Evolutionary conservation across 1,284 basidiomycete species (phyloP), one percentile per base, ranked within the genome.

Genomic region (Pseudozyma hubeiensis): DNA sequence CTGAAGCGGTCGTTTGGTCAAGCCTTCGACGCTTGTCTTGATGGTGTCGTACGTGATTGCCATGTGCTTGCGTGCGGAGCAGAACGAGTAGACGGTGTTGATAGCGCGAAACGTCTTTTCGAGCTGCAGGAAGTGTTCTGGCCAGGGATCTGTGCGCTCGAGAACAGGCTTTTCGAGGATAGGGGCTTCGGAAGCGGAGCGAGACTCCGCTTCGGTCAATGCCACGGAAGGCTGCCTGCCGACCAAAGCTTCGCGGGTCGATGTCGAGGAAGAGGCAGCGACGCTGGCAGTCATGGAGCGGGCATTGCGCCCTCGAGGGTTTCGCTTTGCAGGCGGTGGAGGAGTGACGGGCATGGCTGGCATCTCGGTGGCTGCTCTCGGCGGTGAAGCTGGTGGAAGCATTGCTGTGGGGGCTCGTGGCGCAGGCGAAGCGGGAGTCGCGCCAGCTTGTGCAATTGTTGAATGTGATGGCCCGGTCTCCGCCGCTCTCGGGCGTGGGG

Each of bases 41-140:
- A 95, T 88, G 7, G 90, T 88, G 5, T 90, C 87, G 81, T 93
- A 94, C 0, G 92, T 93, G 3, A 90, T 90, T 3, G 92, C 91
- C 53, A 96, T 86, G 72, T 93, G 90, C 77, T 93, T 93, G 75
- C 92, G 88, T 0, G 92, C 91, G 4, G 92, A 91, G 58, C 93
- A 89, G 79, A 96, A 96, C 0, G 92, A 93, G 54, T 94, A 89
- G 3, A 96, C 92, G 5, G 93, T 94, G 77, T 94, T 95, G 63
- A 96, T 86, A 16, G 93, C 92, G 91, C 94, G 84, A 74, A 86
- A 86, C 8, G 81, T 82, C 75, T 84, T 80, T 66, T 86, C 84
- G 9, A 86, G 81, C 29, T 80, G 65, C 14, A 77, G 45, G 49
- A 86, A 86, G 53, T 85, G 85, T 8, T 84, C 77, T 5, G 86